Base-by-base conservation (phyloP, 202 grass and related monocot genomes). In the Musa balbisiana region DNA sequence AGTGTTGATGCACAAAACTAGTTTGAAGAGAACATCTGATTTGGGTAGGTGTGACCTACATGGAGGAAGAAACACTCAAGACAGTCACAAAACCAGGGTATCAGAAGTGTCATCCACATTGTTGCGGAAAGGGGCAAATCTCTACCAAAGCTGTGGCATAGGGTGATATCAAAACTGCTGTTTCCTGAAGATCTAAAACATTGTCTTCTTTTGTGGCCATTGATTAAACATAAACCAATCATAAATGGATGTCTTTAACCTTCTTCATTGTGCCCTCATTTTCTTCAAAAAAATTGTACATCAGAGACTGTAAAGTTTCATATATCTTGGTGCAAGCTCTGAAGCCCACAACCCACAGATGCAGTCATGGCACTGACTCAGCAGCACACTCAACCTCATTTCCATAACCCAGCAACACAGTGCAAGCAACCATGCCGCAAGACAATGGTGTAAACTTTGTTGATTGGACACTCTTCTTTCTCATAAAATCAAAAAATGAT, bases 401-500 rank as follows among this genome's bases (percentile, higher is more conserved):
- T 66, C 91, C 95, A 73, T 92, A 80, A 69, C 63, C 63, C 83
- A 87, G 52, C 43, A 94, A 85, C 56, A 85, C 88, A 59, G 76
- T 64, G 65, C 91, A 98, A 66, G 85, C 87, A 76, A 68, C 79
- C 72, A 98, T 85, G 68, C 95, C 94, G 74, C 82, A 98, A 66
- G 81, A 81, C 88, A 89, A 92, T 73, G 95, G 91, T 76, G 89
- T 75, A 78, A 92, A 55, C 77, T 83, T 93, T 69, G 89, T 82
- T 76, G 87, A 80, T 21, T 78, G 87, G 11, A 78, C 85, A 49
- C 67, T 75, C 52, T 86, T 89, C 76, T 86, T 89, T 66, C 93
- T 87, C 94, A 98, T 98, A 81, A 98, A 93, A 86, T 98, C 91
- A 6, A 93, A 93, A 56, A 87, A 92, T 12, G 94, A 85, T 11